Percentiles rank a stretch among this genome's conserved stretches.
Conservation (phyloP, 768 basidiomycete species). For the Grammothele lineata region DNA sequence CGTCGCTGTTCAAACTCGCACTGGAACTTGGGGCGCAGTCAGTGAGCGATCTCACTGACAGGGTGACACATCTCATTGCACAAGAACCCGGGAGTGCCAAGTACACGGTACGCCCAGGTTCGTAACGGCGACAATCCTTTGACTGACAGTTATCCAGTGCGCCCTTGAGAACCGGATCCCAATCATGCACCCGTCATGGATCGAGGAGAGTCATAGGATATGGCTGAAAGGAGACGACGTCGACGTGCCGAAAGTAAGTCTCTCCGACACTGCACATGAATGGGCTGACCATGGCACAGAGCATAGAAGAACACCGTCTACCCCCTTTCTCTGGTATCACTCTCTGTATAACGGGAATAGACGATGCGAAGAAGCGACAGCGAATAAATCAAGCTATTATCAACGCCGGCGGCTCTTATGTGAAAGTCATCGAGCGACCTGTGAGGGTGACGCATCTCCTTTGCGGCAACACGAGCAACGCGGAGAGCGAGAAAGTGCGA, state of each 20-base stretch:
- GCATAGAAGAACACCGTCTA: slow-evolving; percentile 54
- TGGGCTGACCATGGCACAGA: slow-evolving; percentile 47
- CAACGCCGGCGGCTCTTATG: slow-evolving; percentile 60
- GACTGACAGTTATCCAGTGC: slow-evolving; percentile 44
- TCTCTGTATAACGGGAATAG: slow-evolving; percentile 73
- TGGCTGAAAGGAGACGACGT: slow-evolving; percentile 85
- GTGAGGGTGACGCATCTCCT: slow-evolving; percentile 83
- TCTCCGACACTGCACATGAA: slow-evolving; percentile 16
- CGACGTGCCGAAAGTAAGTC: slow-evolving; percentile 53
- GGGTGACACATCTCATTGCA: slow-evolving; percentile 86
- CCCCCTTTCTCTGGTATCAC: slow-evolving; percentile 69
- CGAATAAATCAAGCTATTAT: slow-evolving; percentile 61
- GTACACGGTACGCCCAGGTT: slow-evolving; percentile 49
- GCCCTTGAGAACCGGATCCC: slow-evolving; percentile 79
- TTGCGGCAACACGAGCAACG: slow-evolving; percentile 59
- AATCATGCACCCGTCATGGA: slow-evolving; percentile 76
- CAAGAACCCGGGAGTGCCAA: slow-evolving; percentile 79
- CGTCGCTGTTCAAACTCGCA: slow-evolving; percentile 69
- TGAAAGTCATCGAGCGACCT: slow-evolving; percentile 73
- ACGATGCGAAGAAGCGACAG: slow-evolving; percentile 53
- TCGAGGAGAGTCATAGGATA: slow-evolving; percentile 60
- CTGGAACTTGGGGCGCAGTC: slow-evolving; percentile 74
- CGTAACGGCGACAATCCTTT: no score
- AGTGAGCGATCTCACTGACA: slow-evolving; percentile 72
- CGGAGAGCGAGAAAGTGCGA: slow-evolving; percentile 62